Conservation (phyloP, 148 eudicot genomes). For the Bassia scoparia region DNA sequence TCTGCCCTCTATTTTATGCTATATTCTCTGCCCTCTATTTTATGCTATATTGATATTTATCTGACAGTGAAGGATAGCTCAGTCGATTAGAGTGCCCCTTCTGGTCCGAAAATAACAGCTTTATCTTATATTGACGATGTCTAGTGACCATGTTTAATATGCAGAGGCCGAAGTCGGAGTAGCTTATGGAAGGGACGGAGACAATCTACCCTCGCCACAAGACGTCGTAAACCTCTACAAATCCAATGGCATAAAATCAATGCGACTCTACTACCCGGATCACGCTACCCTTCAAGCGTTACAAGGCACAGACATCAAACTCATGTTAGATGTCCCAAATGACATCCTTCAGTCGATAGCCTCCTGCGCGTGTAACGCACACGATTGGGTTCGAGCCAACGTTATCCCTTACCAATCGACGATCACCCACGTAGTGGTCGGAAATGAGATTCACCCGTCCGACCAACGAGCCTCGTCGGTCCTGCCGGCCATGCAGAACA, state of each 20-base stretch:
- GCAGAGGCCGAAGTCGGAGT: constrained; percentile 42
- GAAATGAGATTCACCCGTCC: constrained; percentile 45
- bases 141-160: no score
- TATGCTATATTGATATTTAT: no score
- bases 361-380: constrained; percentile 13
- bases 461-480: constrained; percentile 25
- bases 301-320: constrained; percentile 25
- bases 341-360: constrained; percentile 26
- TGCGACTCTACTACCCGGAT: constrained; percentile 39
- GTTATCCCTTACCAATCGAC: constrained; percentile 28
- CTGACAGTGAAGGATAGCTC: no score
- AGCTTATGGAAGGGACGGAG: constrained; percentile 29
- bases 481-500: constrained; percentile 41
- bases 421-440: constrained; percentile 41
- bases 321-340: constrained; percentile 34
- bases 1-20: no score
- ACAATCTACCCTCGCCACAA: constrained; percentile 30
- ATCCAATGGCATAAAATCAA: constrained; percentile 21
- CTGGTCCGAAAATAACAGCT: no score
- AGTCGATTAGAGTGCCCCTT: no score
- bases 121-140: no score
- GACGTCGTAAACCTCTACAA: constrained; percentile 32
- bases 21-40: no score
- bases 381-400: constrained; percentile 30
- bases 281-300: constrained; percentile 27